These are phyloP conservation scores for Leccinum imitatum DNA, from an alignment of 768 basidiomycete genomes.

Conservation along the genomic window DNA sequence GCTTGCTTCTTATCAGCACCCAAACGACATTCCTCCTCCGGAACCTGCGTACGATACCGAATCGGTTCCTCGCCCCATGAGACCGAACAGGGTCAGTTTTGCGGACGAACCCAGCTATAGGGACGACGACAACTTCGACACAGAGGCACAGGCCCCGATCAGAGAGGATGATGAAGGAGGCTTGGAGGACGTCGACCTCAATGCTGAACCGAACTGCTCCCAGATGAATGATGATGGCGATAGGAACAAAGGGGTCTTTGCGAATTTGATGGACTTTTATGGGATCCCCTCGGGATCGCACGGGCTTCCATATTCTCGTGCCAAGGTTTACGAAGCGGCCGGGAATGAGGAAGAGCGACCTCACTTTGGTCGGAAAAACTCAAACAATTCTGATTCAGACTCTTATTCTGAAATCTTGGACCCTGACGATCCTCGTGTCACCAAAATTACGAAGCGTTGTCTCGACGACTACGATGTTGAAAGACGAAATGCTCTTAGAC, in stretches of 20 bases:
- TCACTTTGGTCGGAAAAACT: constrained; percentile 37
- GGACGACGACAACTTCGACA: constrained; percentile 19
- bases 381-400: constrained; percentile 41
- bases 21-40: constrained; percentile 60
- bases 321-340: constrained; percentile 17
- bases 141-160: constrained; percentile 23
- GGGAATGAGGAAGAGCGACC: constrained; percentile 12
- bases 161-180: constrained; percentile 7
- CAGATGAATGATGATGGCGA: constrained; percentile 26
- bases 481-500: constrained; percentile 57
- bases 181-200: constrained; percentile 22
- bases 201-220: constrained; percentile 13
- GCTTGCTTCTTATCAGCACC: constrained; percentile 57
- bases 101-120: constrained; percentile 24
- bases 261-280: constrained; percentile 34
- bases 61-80: constrained; percentile 8
- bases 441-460: constrained; percentile 49
- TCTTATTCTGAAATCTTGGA: constrained; percentile 57
- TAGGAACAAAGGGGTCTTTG: constrained; percentile 26
- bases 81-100: constrained; percentile 41
- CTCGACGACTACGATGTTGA: constrained; percentile 61
- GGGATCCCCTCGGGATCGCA: constrained; percentile 22
- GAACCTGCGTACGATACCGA: constrained; percentile 38
- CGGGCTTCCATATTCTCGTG: constrained; percentile 28
- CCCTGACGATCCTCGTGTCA: constrained; percentile 70